phyloP scores from a whole-genome alignment of 345 rosid genomes.

The Eucalyptus urophylla region DNA sequence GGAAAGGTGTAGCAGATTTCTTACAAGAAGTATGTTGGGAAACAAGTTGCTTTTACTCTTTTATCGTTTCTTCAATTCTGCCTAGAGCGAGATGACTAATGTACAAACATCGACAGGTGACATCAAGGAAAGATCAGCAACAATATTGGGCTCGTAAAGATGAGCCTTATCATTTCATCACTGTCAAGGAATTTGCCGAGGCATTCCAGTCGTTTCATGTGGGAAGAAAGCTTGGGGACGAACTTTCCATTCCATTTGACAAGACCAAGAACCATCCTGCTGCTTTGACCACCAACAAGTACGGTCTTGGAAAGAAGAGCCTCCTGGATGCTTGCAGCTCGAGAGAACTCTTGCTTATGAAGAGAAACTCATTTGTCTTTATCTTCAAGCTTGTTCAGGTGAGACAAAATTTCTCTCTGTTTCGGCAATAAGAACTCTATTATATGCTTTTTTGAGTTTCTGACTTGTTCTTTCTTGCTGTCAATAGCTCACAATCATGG shows the following conservation, averaged over 20 bases:
- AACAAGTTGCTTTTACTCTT: not conserved
- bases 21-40: constrained; percentile 9
- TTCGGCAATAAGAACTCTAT: not conserved
- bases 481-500: not conserved
- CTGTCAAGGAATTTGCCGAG: constrained; percentile 13
- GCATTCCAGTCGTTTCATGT: constrained; percentile 9
- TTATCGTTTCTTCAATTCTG: not conserved
- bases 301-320: constrained; percentile 18
- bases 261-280: constrained; percentile 21
- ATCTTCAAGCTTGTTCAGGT: constrained; percentile 26
- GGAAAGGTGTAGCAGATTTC: constrained; percentile 14
- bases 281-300: constrained; percentile 16
- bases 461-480: not conserved
- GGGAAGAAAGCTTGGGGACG: constrained; percentile 6
- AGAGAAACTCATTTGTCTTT: constrained; percentile 29
- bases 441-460: not conserved
- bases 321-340: constrained; percentile 11
- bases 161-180: constrained; percentile 18
- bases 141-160: constrained; percentile 19
- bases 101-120: constrained; percentile 10
- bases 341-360: constrained; percentile 28
- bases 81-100: not conserved
- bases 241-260: constrained; percentile 15
- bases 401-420: not conserved
- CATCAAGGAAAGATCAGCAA: constrained; percentile 29